Percentiles rank a stretch among this genome's conserved stretches.
These are phyloP conservation scores for Colletotrichum sp. DNA, from an alignment of 2,329 filamentous ascomycete genomes.

Conservation along the genomic window DNA sequence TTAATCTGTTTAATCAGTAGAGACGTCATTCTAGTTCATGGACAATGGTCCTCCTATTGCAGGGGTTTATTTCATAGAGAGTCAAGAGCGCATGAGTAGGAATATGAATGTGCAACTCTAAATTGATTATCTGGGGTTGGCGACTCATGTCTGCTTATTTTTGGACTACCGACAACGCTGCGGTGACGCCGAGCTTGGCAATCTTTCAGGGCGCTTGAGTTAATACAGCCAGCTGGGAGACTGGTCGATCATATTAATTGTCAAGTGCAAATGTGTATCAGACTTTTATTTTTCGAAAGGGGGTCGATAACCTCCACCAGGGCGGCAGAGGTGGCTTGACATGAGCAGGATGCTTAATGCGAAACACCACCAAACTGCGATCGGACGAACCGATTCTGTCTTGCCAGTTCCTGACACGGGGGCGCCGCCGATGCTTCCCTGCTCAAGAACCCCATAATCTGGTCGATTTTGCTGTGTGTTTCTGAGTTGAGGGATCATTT, in stretches of 20 bases:
- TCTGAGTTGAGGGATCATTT: too few species aligned
- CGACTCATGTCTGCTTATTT: neutral
- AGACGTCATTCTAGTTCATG: neutral
- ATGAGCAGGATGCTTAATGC: too few species aligned
- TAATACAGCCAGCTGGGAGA: rapidly evolving
- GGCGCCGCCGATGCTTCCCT: too few species aligned
- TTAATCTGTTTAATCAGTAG: neutral
- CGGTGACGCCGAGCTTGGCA: neutral
- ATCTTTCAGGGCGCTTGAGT: neutral
- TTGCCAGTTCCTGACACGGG: too few species aligned
- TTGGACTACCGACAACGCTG: neutral
- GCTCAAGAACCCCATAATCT: too few species aligned
- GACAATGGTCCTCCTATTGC: neutral
- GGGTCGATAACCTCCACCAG: too few species aligned
- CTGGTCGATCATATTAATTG: too few species aligned
- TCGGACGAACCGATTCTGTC: too few species aligned
- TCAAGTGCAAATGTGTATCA: too few species aligned
- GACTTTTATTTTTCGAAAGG: too few species aligned
- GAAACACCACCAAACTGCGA: too few species aligned
- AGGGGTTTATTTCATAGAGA: neutral
- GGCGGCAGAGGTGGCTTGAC: too few species aligned
- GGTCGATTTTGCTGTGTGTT: rapidly evolving
- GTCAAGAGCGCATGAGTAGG: neutral
- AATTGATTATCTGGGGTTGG: neutral
- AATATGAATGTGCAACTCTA: neutral